Base-by-base conservation (phyloP, 2,329 filamentous ascomycete species). In the Blastomyces silverae region DNA sequence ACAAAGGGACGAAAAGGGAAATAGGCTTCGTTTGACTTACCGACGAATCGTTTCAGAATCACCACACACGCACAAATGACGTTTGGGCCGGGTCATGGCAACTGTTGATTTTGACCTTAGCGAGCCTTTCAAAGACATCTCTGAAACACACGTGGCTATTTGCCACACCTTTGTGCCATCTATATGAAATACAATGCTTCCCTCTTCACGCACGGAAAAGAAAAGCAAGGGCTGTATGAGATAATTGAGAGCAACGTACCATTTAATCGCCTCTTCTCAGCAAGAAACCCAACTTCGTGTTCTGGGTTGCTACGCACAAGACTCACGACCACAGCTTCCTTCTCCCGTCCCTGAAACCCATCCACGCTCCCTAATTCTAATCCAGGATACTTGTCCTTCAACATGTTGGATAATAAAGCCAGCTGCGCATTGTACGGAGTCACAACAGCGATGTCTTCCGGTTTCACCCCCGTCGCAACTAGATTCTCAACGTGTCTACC, bases 351-450 rank as follows among this genome's bases (percentile, higher is more conserved):
- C 76, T 99, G 94, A 75, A 99, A 99, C 1, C 93, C 94, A 76
- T 99, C 94, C 1, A 99, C 91, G 71, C 91, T 96, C 44, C 94
- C 94, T n/a, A 99, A 82, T 76, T 99, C 94, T 61, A 99, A 86
- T 15, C 89, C 91, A 0, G 89, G 89, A 71, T 89, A 96, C 50
- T 82, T 80, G 66, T 94, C 90, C 73, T 93, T 94, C 61, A 99
- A 83, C 69, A 89, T 82, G 48, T 82, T 80, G 15, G 91, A 87
- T 62, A 97, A 81, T 13, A 95, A 78, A 4, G 89, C 88, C 46
- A 97, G 84, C 85, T 95, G 94, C 17, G 91, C 94, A 78, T 97
- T 97, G 79, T 99, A 99, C 50, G 94, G 94, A 59, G 94, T 97
- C 63, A 99, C 87, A 15, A 97, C 88, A 0, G 93, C 94, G 71